phyloP scores from a whole-genome alignment of 2,329 filamentous ascomycete genomes.

The Phialophora macrospora region DNA sequence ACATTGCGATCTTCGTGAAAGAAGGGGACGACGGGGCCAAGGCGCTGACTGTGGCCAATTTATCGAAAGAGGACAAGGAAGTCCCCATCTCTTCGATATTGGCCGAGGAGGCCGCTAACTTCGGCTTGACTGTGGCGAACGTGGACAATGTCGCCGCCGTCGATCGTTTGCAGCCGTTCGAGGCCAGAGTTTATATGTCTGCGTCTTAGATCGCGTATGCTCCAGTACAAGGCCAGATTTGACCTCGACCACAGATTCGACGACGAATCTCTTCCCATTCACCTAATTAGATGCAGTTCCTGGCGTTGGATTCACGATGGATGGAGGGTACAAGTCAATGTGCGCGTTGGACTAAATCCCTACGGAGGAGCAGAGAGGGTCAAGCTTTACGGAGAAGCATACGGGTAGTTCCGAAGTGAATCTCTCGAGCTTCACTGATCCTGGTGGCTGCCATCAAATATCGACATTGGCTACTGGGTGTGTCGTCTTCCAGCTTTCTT shows the following conservation, averaged over 20 bases:
- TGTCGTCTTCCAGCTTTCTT: neutral
- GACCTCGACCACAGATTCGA: neutral
- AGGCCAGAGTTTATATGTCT: neutral
- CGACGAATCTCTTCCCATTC: neutral
- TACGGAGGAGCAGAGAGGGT: no score
- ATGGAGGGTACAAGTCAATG: neutral
- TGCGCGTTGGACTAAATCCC: neutral
- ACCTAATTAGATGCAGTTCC: neutral
- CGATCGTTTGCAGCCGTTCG: neutral
- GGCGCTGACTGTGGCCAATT: slow-evolving; percentile 8
- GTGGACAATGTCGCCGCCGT: neutral
- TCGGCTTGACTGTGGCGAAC: slow-evolving; percentile 3
- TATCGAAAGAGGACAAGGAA: slow-evolving; percentile 5
- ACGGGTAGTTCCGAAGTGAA: no score
- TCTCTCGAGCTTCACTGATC: neutral
- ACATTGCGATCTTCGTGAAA: slow-evolving; percentile 11
- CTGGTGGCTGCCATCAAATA: no score
- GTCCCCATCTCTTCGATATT: neutral
- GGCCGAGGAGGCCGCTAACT: neutral
- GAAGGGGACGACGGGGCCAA: slow-evolving; percentile 3
- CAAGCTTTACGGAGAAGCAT: no score
- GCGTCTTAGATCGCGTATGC: neutral
- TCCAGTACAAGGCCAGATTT: neutral
- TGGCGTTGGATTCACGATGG: neutral
- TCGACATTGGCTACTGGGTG: no score